Evolutionary conservation across 805 yeast genomes (phyloP).

Genomic region (Brettanomyces anomalus): DNA sequence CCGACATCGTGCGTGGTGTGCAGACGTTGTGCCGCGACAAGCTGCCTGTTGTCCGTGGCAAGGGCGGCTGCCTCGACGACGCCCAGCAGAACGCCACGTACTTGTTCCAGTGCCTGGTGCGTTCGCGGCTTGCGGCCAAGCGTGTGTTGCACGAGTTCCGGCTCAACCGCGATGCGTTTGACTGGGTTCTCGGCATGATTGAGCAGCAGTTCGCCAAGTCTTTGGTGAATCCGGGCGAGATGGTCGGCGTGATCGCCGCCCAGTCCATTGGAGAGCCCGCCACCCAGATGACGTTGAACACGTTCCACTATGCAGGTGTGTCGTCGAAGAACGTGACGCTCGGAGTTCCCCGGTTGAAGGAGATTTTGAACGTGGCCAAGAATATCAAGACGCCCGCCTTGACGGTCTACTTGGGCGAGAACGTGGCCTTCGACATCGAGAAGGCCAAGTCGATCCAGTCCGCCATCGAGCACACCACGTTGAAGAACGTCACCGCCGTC

Average conservation of each 20-base stretch:
- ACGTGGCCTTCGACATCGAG: constrained; percentile 80
- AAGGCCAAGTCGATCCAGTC: constrained; percentile 92
- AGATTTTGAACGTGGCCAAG: constrained; percentile 96
- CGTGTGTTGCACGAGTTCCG: constrained; percentile 89
- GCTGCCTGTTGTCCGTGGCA: constrained; percentile 76
- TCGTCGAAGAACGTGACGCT: constrained; percentile 92
- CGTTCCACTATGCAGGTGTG: constrained; percentile 98
- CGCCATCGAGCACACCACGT: constrained; percentile 92
- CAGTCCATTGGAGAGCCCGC: constrained; percentile 99
- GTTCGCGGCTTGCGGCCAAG: constrained; percentile 87
- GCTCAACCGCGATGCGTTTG: constrained; percentile 76
- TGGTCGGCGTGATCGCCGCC: constrained; percentile 97
- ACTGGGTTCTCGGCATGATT: constrained; percentile 93
- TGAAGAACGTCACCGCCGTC: constrained; percentile 92
- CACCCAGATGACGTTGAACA: constrained; percentile 94
- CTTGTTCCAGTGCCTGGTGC: constrained; percentile 80
- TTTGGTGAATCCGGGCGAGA: constrained; percentile 92
- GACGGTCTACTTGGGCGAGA: constrained; percentile 83
- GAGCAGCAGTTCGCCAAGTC: constrained; percentile 90
- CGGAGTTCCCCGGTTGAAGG: constrained; percentile 97
- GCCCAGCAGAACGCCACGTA: constrained; percentile 91
- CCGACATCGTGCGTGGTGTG: constrained; percentile 71
- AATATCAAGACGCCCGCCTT: constrained; percentile 99
- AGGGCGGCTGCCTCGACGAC: constrained; percentile 59
- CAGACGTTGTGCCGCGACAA: constrained; percentile 49